These are phyloP conservation scores for Phaffia rhodozyma DNA, from an alignment of 1,284 basidiomycete genomes.

Conservation along the genomic window DNA sequence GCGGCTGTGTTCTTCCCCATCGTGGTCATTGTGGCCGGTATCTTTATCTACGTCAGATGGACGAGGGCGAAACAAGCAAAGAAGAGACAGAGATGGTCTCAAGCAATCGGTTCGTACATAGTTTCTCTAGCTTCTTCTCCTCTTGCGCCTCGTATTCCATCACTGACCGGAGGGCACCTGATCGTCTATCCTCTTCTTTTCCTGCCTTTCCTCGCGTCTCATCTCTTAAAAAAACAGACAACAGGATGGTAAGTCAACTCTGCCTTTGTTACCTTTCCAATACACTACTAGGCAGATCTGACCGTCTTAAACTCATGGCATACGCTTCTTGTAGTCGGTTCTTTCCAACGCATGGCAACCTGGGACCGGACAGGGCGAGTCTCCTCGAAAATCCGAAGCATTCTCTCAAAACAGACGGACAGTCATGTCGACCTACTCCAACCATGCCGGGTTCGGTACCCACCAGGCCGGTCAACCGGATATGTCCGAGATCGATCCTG, in stretches of 20 bases:
- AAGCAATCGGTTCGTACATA: slow-evolving; percentile 1
- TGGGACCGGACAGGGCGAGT: neutral
- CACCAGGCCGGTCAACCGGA: neutral
- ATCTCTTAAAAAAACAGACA: neutral
- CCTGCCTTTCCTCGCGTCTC: neutral
- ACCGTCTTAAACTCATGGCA: neutral
- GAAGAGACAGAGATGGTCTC: slow-evolving; percentile 12
- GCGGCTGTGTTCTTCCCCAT: slow-evolving; percentile 16
- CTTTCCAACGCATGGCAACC: slow-evolving; percentile 10
- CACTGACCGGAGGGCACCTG: neutral
- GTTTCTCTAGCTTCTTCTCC: too few species aligned
- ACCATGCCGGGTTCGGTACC: neutral
- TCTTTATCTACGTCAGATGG: slow-evolving; percentile 10
- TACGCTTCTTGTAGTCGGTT: neutral
- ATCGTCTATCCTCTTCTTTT: neutral
- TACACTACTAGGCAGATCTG: neutral
- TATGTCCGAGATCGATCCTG: slow-evolving; percentile 1
- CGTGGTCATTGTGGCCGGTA: slow-evolving; percentile 2
- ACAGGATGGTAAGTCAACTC: too few species aligned
- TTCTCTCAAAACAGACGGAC: neutral
- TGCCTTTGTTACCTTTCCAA: neutral
- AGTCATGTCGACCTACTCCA: neutral
- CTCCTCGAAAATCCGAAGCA: slow-evolving; percentile 5
- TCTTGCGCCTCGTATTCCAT: neutral
- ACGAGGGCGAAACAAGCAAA: slow-evolving; percentile 3